Conservation (phyloP, 495 filamentous ascomycete species). For the Xylaria sp. region DNA sequence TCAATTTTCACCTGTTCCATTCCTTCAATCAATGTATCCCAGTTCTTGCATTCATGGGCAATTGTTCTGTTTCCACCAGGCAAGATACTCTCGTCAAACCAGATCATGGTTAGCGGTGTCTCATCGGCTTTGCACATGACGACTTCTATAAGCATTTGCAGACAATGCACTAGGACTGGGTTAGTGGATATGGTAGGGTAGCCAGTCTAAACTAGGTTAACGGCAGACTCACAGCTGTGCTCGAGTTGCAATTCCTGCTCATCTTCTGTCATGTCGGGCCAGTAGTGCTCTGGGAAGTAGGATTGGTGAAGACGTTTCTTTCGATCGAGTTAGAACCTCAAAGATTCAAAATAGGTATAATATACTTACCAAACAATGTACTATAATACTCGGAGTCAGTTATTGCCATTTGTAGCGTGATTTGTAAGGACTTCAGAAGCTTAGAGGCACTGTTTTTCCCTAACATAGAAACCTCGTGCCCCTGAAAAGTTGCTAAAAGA, state of each 20-base stretch:
- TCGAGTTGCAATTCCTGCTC: constrained; percentile 22
- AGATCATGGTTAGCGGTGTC: constrained; percentile 21
- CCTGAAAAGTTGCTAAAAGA: too few relatives aligned
- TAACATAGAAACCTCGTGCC: too few relatives aligned
- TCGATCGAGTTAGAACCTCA: background rate
- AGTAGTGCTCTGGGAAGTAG: constrained; percentile 24
- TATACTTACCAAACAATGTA: constrained; percentile 19
- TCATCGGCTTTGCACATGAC: constrained; percentile 22
- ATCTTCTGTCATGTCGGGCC: constrained; percentile 23
- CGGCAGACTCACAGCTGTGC: constrained; percentile 13
- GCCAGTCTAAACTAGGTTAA: background rate
- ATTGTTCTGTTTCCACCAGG: constrained; percentile 24
- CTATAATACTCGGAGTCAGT: too few relatives aligned
- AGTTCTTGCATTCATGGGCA: constrained; percentile 25
- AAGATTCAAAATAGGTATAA: too few relatives aligned
- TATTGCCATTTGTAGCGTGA: too few relatives aligned
- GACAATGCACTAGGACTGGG: constrained; percentile 10
- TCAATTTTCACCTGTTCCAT: constrained; percentile 24
- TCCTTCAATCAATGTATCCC: constrained; percentile 21
- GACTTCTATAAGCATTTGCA: constrained; percentile 22
- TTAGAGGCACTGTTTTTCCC: too few relatives aligned
- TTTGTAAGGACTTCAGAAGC: too few relatives aligned
- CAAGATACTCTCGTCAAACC: constrained; percentile 24
- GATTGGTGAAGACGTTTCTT: constrained; percentile 28
- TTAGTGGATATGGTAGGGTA: background rate